These are phyloP conservation scores for Orbilia ellipsospora DNA, from an alignment of 2,329 filamentous ascomycete genomes.

Conservation along the genomic window DNA sequence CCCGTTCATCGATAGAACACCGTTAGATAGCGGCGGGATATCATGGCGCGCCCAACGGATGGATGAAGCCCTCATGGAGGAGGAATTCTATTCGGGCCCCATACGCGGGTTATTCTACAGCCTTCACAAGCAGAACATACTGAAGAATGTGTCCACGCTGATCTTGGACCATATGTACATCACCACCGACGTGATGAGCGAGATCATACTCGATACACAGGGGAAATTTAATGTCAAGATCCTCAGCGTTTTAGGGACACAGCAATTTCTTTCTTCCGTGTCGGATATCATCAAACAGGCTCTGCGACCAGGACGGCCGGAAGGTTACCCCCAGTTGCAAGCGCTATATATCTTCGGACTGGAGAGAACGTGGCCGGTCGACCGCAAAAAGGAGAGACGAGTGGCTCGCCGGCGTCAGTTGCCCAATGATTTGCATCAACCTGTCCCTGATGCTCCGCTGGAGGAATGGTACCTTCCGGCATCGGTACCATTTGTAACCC, in stretches of 20 bases:
- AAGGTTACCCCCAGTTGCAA: constrained; percentile 19
- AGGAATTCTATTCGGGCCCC: constrained; percentile 39
- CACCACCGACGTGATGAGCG: constrained; percentile 10
- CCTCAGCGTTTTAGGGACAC: constrained; percentile 11
- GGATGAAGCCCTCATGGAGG: constrained; percentile 37
- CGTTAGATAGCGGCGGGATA: constrained; percentile 34
- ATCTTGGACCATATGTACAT: constrained; percentile 33
- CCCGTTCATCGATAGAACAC: constrained; percentile 13
- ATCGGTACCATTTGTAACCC: too few relatives aligned
- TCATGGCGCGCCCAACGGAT: constrained; percentile 39
- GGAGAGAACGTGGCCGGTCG: neutral
- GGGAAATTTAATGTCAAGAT: constrained; percentile 30
- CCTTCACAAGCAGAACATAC: constrained; percentile 19
- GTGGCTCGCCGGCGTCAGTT: neutral
- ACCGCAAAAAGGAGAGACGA: neutral
- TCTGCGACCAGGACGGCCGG: neutral
- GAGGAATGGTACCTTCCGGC: constrained; percentile 38
- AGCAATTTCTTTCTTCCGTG: neutral
- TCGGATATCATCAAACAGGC: neutral
- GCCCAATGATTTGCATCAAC: neutral
- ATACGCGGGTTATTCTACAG: constrained; percentile 34
- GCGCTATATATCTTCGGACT: constrained; percentile 33
- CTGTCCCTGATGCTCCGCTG: neutral
- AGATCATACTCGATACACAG: constrained; percentile 33
- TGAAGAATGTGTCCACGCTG: constrained; percentile 31